Evolutionary conservation across 208 protist species (phyloP), one percentile per base, ranked within the genome.

Genomic region (Wallacemonas sp.): DNA sequence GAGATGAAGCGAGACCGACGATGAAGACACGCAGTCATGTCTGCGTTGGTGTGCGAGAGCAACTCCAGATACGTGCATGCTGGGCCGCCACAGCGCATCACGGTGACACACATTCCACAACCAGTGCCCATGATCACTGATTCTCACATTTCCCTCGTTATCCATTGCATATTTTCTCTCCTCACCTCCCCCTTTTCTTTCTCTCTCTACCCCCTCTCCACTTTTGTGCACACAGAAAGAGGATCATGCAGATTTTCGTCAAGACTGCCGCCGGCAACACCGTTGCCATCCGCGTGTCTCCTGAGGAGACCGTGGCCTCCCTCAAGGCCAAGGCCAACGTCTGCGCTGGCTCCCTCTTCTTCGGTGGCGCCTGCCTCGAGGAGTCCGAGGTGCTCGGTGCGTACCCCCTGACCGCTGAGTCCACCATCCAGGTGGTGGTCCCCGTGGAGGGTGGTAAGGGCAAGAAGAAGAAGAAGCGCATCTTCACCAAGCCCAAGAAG

Each of bases 401-500:
- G 36, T 95, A 85, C 78, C 72, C 78, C 33, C 83, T 96, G 33
- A 72, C 90, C 55, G 71, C 74, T 47, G 92, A 95, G 78, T 90
- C 87, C 77, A 98, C 95, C 52, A 76, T 98, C 46, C 76, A 97
- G 60, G 84, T 90, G 26, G 81, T 96, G 26, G 61, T 98, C 57
- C 86, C 93, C 26, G 85, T 98, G 16, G 81, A 93, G 76, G 92
- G 92, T 46, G 92, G 92, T 71, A 96, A 94, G 86, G 97, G 97
- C 72, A 98, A 98, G 84, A 99, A 99, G 92, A 99, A 99, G 98
- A 98, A 98, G 83, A 99, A 99, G 97, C 99, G 99, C 88, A 98
- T 99, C 92, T 97, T 94, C 83, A 99, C 98, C 80, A 99, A 98
- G 77, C 98, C 98, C 63, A 99, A 99, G 97, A 99, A 99, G 90